A percentile compares a stretch with the other conserved stretches of the same genome.
Evolutionary conservation across 2,329 filamentous ascomycete genomes (phyloP).

Genomic region (Cladosporium cucumerinum): DNA sequence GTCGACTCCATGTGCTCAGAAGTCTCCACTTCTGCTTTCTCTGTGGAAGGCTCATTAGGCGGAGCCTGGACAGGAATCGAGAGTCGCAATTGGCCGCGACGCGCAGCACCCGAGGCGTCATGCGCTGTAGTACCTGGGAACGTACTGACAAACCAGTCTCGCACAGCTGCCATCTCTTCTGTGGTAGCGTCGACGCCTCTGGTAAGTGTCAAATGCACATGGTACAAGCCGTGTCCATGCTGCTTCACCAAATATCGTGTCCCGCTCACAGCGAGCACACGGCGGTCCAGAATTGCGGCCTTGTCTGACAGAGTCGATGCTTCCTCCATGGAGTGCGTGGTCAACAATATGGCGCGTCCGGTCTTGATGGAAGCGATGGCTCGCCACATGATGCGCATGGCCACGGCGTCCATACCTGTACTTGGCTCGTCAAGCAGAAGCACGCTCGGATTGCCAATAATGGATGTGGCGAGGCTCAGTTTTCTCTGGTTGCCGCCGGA

Average conservation of each 20-base stretch:
- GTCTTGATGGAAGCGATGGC: slow-evolving; percentile 68
- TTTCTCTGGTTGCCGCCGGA: slow-evolving; percentile 89
- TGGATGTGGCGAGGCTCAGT: slow-evolving; percentile 75
- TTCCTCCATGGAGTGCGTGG: slow-evolving; percentile 91
- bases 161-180: slow-evolving; percentile 63
- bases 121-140: slow-evolving; percentile 67
- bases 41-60: neutral
- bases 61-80: slow-evolving; percentile 50
- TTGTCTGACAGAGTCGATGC: slow-evolving; percentile 78
- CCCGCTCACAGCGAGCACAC: slow-evolving; percentile 78
- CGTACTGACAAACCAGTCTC: slow-evolving; percentile 58
- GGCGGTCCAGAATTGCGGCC: slow-evolving; percentile 75
- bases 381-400: slow-evolving; percentile 85
- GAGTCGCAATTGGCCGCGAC: slow-evolving; percentile 67
- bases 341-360: slow-evolving; percentile 78
- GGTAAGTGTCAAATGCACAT: slow-evolving; percentile 73
- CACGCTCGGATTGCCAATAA: slow-evolving; percentile 85
- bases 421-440: slow-evolving; percentile 82
- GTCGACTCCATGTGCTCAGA: slow-evolving; percentile 13
- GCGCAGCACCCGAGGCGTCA: slow-evolving; percentile 61
- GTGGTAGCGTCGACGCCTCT: slow-evolving; percentile 67
- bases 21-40: neutral
- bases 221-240: slow-evolving; percentile 63
- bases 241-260: slow-evolving; percentile 65
- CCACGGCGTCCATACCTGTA: slow-evolving; percentile 80